A percentile compares a stretch with the other conserved stretches of the same genome.
phyloP scores from a whole-genome alignment of 768 basidiomycete species.

The Amanita thiersii region DNA sequence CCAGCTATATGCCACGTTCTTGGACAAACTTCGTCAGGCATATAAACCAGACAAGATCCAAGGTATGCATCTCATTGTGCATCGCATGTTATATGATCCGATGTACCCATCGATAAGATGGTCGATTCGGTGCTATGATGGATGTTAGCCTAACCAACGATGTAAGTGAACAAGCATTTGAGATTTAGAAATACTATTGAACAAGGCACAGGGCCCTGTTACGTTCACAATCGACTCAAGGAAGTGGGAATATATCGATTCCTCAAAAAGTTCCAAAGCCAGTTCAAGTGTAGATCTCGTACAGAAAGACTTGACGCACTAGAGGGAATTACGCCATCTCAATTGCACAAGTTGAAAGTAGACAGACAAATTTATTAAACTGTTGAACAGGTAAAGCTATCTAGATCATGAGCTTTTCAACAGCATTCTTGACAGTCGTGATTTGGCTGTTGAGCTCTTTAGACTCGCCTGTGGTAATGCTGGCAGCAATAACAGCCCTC shows the following conservation, averaged over 20 bases:
- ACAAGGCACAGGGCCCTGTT: conserved; percentile 57
- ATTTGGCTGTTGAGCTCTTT: conserved; percentile 89
- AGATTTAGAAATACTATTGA: neutral
- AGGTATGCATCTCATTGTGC: conserved; percentile 36
- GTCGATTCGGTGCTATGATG: conserved; percentile 97
- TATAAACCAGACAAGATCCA: conserved; percentile 75
- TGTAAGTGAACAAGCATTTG: conserved; percentile 30
- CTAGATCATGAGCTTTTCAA: conserved; percentile 59
- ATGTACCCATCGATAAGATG: conserved; percentile 43
- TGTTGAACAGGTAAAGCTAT: neutral
- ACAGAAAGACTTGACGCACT: too few relatives aligned
- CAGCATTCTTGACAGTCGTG: conserved; percentile 71
- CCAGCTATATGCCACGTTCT: conserved; percentile 62
- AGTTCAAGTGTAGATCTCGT: conserved; percentile 6
- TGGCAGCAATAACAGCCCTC: conserved; percentile 90
- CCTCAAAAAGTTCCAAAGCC: conserved; percentile 6
- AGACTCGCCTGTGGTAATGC: conserved; percentile 94
- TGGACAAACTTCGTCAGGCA: conserved; percentile 53
- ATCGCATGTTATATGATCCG: neutral
- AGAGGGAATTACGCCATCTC: too few relatives aligned
- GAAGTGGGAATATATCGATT: conserved; percentile 59
- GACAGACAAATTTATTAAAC: too few relatives aligned
- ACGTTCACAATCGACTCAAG: conserved; percentile 81
- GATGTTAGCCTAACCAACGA: conserved; percentile 82
- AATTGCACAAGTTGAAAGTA: too few relatives aligned